These are phyloP conservation scores for Dactylonectria estremocensis DNA, from an alignment of 2,329 filamentous ascomycete species.

Conservation along the genomic window DNA sequence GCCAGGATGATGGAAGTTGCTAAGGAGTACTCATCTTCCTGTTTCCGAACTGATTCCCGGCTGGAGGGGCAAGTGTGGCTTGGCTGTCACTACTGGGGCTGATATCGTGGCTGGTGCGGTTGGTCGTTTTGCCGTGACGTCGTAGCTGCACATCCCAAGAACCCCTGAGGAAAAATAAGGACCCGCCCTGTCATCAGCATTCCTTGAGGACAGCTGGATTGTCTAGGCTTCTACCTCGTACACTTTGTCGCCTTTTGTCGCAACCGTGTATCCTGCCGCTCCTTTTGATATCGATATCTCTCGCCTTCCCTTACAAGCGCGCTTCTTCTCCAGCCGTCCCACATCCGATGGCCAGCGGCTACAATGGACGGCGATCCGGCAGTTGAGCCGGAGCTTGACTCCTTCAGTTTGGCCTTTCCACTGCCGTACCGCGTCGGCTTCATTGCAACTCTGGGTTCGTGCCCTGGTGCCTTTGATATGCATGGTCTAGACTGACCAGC, in stretches of 20 bases:
- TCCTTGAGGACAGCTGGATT: conserved; percentile 47
- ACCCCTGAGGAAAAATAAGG: conserved; percentile 45
- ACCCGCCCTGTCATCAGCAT: conserved; percentile 37
- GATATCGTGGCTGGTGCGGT: background rate
- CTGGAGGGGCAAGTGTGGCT: conserved; percentile 16
- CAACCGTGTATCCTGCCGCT: conserved; percentile 24
- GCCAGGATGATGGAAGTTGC: background rate
- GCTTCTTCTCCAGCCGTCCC: conserved; percentile 10
- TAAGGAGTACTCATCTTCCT: background rate
- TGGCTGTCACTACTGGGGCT: background rate
- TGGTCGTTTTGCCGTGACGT: conserved; percentile 19
- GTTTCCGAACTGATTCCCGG: background rate
- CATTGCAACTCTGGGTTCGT: conserved; percentile 85
- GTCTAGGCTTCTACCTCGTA: conserved; percentile 39
- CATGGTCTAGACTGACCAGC: conserved; percentile 27
- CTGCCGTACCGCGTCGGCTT: conserved; percentile 91
- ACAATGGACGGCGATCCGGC: conserved; percentile 81
- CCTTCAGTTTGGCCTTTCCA: conserved; percentile 89
- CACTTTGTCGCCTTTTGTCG: conserved; percentile 23
- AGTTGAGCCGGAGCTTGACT: conserved; percentile 81
- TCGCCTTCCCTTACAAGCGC: conserved; percentile 26
- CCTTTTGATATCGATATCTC: conserved; percentile 31
- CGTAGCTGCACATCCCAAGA: conserved; percentile 16
- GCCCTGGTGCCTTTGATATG: conserved; percentile 3
- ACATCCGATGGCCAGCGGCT: conserved; percentile 46